phyloP scores from a whole-genome alignment of 164 flowering plant genomes.

The Umbilicus rupestris region DNA sequence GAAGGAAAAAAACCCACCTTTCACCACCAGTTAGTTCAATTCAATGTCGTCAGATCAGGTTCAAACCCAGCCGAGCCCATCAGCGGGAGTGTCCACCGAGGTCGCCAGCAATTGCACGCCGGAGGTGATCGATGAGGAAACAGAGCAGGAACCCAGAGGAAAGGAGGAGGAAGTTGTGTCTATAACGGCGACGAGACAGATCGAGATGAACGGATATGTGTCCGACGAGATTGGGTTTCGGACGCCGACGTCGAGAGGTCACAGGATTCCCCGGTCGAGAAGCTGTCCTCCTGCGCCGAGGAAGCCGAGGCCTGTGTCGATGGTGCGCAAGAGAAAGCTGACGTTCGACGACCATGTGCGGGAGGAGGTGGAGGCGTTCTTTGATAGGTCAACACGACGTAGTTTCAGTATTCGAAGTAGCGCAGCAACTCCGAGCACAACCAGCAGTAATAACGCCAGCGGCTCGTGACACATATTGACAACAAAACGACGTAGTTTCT shows the following conservation, averaged over 20 bases:
- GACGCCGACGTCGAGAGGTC: constrained; percentile 9
- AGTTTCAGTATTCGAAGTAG: background rate
- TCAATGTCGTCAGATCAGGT: background rate
- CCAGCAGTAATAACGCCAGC: background rate
- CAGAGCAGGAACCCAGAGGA: background rate
- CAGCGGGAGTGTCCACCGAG: background rate
- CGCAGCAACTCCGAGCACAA: background rate
- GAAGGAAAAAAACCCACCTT: background rate
- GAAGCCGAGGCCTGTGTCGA: background rate
- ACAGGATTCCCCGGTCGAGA: constrained; percentile 6
- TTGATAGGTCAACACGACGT: background rate
- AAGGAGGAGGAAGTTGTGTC: background rate
- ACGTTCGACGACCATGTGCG: constrained; percentile 7
- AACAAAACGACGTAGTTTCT: too few relatives aligned
- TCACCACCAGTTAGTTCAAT: background rate
- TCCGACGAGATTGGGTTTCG: background rate
- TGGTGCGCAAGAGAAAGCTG: constrained; percentile 7
- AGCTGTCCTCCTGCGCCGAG: constrained; percentile 14
- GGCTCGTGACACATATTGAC: constrained; percentile 5
- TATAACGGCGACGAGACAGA: too few relatives aligned
- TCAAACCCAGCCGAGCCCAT: background rate
- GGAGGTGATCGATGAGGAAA: background rate
- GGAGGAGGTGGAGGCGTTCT: constrained; percentile 7
- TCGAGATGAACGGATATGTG: background rate
- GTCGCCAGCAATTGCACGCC: background rate